Evolutionary conservation across 2,329 filamentous ascomycete species (phyloP).

Genomic region (Curvularia eragrostidis): DNA sequence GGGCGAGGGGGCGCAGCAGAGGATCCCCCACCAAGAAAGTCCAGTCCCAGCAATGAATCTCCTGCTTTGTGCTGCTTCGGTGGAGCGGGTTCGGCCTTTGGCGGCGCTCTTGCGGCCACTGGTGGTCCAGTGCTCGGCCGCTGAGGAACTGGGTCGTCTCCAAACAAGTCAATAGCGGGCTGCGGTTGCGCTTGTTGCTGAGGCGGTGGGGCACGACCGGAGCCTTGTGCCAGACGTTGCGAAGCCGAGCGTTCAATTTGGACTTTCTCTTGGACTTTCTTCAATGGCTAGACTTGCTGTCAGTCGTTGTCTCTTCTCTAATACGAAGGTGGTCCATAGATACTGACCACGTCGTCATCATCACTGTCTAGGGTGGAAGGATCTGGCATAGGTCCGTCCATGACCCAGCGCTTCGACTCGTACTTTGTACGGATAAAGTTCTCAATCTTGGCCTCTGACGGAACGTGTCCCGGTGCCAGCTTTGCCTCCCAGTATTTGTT

Average conservation of each 20-base stretch:
- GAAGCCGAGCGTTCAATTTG: constrained; percentile 68
- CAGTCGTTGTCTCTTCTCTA: constrained; percentile 12
- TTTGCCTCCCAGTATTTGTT: constrained; percentile 99
- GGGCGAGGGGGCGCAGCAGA: constrained; percentile 74
- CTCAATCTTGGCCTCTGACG: constrained; percentile 97
- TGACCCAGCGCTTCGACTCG: constrained; percentile 98
- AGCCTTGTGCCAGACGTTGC: constrained; percentile 54
- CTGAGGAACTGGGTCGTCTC: constrained; percentile 70
- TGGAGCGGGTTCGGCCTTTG: constrained; percentile 69
- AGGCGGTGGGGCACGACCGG: constrained; percentile 39
- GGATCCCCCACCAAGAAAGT: constrained; percentile 81
- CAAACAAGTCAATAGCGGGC: constrained; percentile 76
- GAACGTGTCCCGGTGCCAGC: constrained; percentile 85
- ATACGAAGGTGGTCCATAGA: constrained; percentile 40
- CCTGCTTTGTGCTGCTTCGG: constrained; percentile 70
- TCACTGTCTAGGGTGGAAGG: constrained; percentile 84
- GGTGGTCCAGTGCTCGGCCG: constrained; percentile 77
- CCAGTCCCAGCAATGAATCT: constrained; percentile 88
- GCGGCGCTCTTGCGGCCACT: constrained; percentile 58
- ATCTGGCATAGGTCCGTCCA: constrained; percentile 94
- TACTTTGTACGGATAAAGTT: constrained; percentile 99
- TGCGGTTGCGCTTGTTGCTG: constrained; percentile 45
- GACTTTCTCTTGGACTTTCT: constrained; percentile 73
- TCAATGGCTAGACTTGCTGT: constrained; percentile 60
- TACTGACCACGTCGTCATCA: constrained; percentile 77